Percentiles rank a stretch among this genome's conserved stretches.
Conservation (phyloP, 2,329 filamentous ascomycete genomes). For the Coleophoma eucalyptorum region DNA sequence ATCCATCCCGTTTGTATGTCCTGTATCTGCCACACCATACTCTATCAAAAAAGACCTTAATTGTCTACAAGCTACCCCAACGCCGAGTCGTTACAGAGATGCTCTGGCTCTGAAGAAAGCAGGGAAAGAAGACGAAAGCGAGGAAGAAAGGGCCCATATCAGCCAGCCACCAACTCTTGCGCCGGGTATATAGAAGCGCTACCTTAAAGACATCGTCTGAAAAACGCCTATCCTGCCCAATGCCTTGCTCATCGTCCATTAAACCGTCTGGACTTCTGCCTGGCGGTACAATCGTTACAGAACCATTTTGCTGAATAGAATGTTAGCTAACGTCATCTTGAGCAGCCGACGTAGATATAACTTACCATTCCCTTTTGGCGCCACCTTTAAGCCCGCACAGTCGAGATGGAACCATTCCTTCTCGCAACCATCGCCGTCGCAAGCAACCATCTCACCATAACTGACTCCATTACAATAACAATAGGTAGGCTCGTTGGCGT, state of each 20-base stretch:
- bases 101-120: too few relatives aligned
- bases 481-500: conserved; percentile 69
- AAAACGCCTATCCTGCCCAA: background rate
- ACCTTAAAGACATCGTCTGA: too few relatives aligned
- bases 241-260: conserved; percentile 15
- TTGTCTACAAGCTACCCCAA: too few relatives aligned
- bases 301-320: conserved; percentile 25
- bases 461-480: conserved; percentile 79
- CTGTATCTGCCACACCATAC: too few relatives aligned
- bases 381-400: conserved; percentile 75
- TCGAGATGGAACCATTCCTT: conserved; percentile 82
- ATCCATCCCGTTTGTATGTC: too few relatives aligned
- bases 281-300: conserved; percentile 27
- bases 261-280: conserved; percentile 20
- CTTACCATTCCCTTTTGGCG: conserved; percentile 56
- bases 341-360: conserved; percentile 1
- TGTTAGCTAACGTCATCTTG: background rate
- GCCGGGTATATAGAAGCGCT: too few relatives aligned
- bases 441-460: conserved; percentile 83
- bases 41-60: too few relatives aligned
- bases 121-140: too few relatives aligned
- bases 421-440: conserved; percentile 68
- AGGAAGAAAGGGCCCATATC: too few relatives aligned
- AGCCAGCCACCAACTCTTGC: too few relatives aligned
- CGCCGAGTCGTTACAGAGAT: too few relatives aligned